These are phyloP conservation scores for Centaurea solstitialis DNA, from an alignment of 129 eudicot genomes.

Conservation along the genomic window DNA sequence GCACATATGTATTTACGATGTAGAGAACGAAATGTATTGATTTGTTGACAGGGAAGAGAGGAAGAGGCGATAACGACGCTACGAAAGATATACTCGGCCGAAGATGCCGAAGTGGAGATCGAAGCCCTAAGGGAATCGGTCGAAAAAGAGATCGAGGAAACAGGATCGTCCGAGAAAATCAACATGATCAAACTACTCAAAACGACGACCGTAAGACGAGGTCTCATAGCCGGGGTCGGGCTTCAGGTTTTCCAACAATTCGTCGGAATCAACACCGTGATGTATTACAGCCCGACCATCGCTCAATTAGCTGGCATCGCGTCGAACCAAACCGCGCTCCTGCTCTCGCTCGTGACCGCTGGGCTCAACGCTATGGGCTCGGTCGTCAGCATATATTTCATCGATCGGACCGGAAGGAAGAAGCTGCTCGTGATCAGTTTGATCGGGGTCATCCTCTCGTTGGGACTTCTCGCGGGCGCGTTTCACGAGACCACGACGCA, in stretches of 20 bases:
- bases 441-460: slow-evolving; percentile 45
- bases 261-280: slow-evolving; percentile 72
- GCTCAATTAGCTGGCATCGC: slow-evolving; percentile 68
- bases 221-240: slow-evolving; percentile 58
- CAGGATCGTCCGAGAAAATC: slow-evolving; percentile 41
- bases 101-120: slow-evolving; percentile 51
- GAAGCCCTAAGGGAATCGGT: slow-evolving; percentile 60
- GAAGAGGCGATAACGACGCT: slow-evolving; percentile 52
- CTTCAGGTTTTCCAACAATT: slow-evolving; percentile 68
- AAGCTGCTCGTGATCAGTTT: slow-evolving; percentile 55
- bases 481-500: slow-evolving; percentile 51
- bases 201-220: slow-evolving; percentile 59
- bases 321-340: slow-evolving; percentile 60
- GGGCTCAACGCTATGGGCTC: slow-evolving; percentile 71
- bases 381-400: slow-evolving; percentile 55
- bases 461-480: slow-evolving; percentile 47
- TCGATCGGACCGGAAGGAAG: slow-evolving; percentile 62
- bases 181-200: slow-evolving; percentile 31
- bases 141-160: slow-evolving; percentile 47
- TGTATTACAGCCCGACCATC: slow-evolving; percentile 76
- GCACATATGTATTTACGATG: too few relatives aligned
- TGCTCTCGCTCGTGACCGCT: slow-evolving; percentile 58
- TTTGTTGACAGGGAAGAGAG: slow-evolving; percentile 47
- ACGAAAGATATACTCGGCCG: slow-evolving; percentile 45
- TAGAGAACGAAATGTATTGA: neutral